These are phyloP conservation scores for Diplodia scrobiculata DNA, from an alignment of 2,329 filamentous ascomycete species.

Conservation along the genomic window DNA sequence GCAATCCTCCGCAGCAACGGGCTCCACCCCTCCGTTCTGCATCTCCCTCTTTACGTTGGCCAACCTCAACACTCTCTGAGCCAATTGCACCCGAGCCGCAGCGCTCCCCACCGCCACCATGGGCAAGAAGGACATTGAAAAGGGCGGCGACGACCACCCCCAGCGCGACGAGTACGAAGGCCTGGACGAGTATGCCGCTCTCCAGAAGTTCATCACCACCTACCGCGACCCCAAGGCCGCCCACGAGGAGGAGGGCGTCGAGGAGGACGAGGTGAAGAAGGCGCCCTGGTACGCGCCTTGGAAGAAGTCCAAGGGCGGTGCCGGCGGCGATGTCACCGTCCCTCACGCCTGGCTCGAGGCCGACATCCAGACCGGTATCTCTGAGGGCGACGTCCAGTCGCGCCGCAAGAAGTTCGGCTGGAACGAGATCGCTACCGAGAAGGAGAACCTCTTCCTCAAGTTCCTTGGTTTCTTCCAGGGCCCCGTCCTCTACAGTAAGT, in stretches of 20 bases:
- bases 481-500: conserved; percentile 74
- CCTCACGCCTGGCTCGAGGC: conserved; percentile 52
- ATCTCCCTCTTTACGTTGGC: background rate
- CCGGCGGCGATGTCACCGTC: conserved; percentile 56
- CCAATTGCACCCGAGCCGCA: conserved; percentile 9
- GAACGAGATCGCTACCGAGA: conserved; percentile 73
- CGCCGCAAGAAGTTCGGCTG: conserved; percentile 68
- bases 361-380: conserved; percentile 67
- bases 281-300: conserved; percentile 65
- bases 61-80: background rate
- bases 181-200: conserved; percentile 65
- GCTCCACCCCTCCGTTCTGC: background rate
- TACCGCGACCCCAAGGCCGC: conserved; percentile 63
- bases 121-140: conserved; percentile 29
- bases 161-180: conserved; percentile 43
- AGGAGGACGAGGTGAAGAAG: conserved; percentile 46
- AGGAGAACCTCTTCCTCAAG: conserved; percentile 73
- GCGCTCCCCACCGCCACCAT: conserved; percentile 15
- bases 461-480: conserved; percentile 75
- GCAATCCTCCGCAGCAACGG: conserved; percentile 26
- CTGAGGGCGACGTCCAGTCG: conserved; percentile 60
- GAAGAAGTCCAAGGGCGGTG: conserved; percentile 44
- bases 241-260: conserved; percentile 44
- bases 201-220: conserved; percentile 68
- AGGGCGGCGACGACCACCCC: conserved; percentile 20